These are phyloP conservation scores for Tremella mesenterica DNA, from an alignment of 768 basidiomycete species.

Conservation along the genomic window DNA sequence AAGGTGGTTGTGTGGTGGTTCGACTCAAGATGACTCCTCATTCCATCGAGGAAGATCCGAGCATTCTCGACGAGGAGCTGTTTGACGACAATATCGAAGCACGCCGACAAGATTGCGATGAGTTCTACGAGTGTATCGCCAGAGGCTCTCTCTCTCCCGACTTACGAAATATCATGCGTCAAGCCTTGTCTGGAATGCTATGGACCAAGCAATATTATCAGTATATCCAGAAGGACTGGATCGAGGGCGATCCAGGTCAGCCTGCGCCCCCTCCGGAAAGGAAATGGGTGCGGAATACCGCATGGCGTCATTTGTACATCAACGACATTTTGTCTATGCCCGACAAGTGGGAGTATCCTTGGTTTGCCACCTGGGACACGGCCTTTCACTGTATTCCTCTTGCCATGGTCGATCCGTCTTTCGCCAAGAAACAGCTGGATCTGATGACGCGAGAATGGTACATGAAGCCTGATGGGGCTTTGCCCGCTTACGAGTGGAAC, in stretches of 20 bases:
- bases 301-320: constrained; percentile 93
- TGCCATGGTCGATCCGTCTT: constrained; percentile 86
- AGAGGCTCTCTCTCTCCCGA: constrained; percentile 83
- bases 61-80: constrained; percentile 71
- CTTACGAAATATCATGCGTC: constrained; percentile 88
- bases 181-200: constrained; percentile 91
- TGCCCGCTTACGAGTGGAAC: constrained; percentile 99
- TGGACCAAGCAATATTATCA: constrained; percentile 98
- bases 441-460: constrained; percentile 97
- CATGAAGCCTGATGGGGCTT: constrained; percentile 91
- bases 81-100: constrained; percentile 89
- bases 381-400: constrained; percentile 99
- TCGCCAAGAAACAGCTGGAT: constrained; percentile 96
- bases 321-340: constrained; percentile 98
- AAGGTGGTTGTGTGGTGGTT: constrained; percentile 90
- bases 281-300: constrained; percentile 72
- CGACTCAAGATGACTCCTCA: constrained; percentile 81
- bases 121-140: constrained; percentile 78
- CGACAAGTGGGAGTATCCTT: constrained; percentile 99
- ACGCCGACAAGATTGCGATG: constrained; percentile 84
- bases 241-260: constrained; percentile 89
- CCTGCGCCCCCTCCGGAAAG: constrained; percentile 86
- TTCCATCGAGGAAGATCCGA: constrained; percentile 64
- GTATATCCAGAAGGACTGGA: constrained; percentile 94
- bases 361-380: constrained; percentile 96